Evolutionary conservation across 768 basidiomycete species (phyloP).

Genomic region (Boletus insuetus): DNA sequence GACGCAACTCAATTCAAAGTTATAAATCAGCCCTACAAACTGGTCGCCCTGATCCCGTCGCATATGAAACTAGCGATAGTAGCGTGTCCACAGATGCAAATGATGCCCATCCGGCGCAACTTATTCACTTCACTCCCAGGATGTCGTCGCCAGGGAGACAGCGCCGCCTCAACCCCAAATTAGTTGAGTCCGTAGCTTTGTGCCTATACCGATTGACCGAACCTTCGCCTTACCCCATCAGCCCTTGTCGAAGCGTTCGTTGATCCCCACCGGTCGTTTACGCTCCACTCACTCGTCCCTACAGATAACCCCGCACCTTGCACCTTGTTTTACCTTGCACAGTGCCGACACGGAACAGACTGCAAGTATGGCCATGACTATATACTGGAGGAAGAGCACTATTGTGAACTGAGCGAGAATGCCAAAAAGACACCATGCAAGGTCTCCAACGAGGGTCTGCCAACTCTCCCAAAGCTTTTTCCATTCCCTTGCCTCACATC

Average conservation of each 20-base stretch:
- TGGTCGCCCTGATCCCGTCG: conserved; percentile 27
- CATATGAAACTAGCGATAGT: conserved; percentile 44
- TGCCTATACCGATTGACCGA: conserved; percentile 15
- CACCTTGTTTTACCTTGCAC: conserved; percentile 61
- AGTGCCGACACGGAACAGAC: conserved; percentile 54
- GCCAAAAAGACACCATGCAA: conserved; percentile 66
- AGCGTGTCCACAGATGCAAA: conserved; percentile 46
- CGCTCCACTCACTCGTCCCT: background rate
- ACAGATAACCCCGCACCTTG: conserved; percentile 62
- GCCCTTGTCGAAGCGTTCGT: conserved; percentile 64
- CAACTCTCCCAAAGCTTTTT: background rate
- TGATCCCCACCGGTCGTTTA: conserved; percentile 3
- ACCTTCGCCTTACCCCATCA: conserved; percentile 24
- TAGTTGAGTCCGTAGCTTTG: conserved; percentile 40
- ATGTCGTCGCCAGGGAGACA: conserved; percentile 34
- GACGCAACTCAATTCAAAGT: conserved; percentile 28
- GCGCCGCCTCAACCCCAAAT: conserved; percentile 49
- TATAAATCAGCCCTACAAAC: conserved; percentile 43
- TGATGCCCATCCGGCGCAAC: conserved; percentile 30
- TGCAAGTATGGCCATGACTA: conserved; percentile 68
- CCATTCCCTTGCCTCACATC: background rate
- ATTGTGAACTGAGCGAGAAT: conserved; percentile 49
- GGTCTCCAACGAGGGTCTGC: conserved; percentile 52
- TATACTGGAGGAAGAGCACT: conserved; percentile 51
- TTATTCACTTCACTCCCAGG: conserved; percentile 25